Percentiles rank a stretch among this genome's conserved stretches.
These are phyloP conservation scores for Persicaria maculosa DNA, from an alignment of 148 eudicot species.

Conservation along the genomic window DNA sequence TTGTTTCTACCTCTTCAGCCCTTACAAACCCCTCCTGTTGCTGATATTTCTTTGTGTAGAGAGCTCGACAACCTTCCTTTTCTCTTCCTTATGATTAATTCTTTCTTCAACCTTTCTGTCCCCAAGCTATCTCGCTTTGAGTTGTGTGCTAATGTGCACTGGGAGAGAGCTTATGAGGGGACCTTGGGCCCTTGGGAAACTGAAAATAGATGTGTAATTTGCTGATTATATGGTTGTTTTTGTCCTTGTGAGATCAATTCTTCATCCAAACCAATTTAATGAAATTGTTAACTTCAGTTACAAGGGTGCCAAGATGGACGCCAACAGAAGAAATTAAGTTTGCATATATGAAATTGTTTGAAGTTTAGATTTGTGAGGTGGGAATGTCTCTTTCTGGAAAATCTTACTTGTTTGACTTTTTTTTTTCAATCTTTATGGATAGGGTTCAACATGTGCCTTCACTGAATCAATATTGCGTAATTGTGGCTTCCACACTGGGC, in stretches of 20 bases:
- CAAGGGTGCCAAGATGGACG: not conserved
- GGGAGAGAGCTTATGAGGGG: not conserved
- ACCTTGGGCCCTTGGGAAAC: no score
- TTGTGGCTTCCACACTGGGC: constrained; percentile 91
- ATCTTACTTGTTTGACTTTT: not conserved
- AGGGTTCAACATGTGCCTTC: constrained; percentile 96
- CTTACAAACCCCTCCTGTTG: no score
- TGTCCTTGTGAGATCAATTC: not conserved
- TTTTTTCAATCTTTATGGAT: not conserved
- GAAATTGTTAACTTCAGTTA: not conserved
- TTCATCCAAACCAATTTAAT: not conserved
- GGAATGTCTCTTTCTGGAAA: not conserved
- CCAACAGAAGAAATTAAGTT: not conserved
- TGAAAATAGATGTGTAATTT: not conserved
- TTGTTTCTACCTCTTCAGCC: no score
- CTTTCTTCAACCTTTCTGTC: not conserved
- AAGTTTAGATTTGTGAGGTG: not conserved
- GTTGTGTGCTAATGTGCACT: not conserved
- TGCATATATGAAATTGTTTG: not conserved
- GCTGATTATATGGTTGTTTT: not conserved
- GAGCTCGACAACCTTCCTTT: not conserved
- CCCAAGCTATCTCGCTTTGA: not conserved
- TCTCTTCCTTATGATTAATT: not conserved
- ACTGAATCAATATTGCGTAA: constrained; percentile 78
- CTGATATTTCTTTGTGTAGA: not conserved